Base-by-base conservation (phyloP, 768 basidiomycete species). In the Paxillus ammoniavirescens region DNA sequence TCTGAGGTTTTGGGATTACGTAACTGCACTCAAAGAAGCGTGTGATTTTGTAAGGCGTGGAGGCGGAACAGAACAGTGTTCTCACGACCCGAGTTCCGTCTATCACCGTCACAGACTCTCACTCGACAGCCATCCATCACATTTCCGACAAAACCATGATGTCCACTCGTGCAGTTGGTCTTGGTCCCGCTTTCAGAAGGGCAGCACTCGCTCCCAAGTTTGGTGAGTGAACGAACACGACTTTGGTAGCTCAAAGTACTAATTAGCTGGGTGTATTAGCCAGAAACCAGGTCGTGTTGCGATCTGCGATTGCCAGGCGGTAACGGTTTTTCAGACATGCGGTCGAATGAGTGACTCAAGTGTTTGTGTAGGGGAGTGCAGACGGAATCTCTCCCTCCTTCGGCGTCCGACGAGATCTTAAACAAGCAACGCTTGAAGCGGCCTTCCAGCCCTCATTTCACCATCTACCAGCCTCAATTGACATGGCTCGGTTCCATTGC, bases 391-490 rank as follows among this genome's bases (percentile, higher is more conserved):
- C 58, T 89, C 2, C 76, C 86, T 1, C 77, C 87, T 1, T 76
- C 84, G 0, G 78, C 82, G 0, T 73, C 77, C 9, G 66, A 74
- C 35, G 77, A 76, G 4, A 88, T 93, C 58, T 77, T 98, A 62
- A 96, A 98, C 79, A 72, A 81, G 60, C 95, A 98, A 71, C 89
- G 97, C 59, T 73, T 91, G 47, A 76, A 77, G 46, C 88, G 97
- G n/a, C 96, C 97, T 15, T 89, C 81, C 57, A 91, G 89, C 64
- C 97, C 97, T 8, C 95, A 98, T 71, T 89, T 93, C 68, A 93
- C 93, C 52, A 98, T 99, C 73, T 99, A 99, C 75, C 88, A 95
- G 66, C 90, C 89, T 2, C 92, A 98, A 73, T 72, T 98, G 44
- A 98, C 96, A 35, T 96, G 92, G 91, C 13, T 91, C 50, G 79